A percentile compares a stretch with the other conserved stretches of the same genome.
Conservation (phyloP, 306 rosid genomes). For the Castanea sativa region DNA sequence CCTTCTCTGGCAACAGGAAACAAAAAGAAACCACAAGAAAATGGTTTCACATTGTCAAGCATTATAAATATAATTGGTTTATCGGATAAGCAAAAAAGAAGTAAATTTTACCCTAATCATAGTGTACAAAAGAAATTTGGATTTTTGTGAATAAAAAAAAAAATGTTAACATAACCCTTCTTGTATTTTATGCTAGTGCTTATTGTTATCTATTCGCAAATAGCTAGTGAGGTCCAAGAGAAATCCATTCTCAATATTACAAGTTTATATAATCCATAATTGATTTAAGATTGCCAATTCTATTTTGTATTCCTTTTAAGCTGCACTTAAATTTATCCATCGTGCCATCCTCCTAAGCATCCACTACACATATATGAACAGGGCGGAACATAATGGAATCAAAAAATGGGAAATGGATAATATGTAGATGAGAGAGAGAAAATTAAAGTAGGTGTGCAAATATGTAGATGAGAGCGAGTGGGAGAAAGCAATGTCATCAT, state of each 20-base stretch:
- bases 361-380: not conserved
- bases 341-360: not conserved
- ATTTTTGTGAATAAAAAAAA: not conserved
- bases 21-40: not conserved
- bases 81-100: not conserved
- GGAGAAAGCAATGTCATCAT: too few relatives aligned
- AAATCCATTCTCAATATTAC: not conserved
- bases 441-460: too few relatives aligned
- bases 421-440: too few relatives aligned
- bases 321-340: not conserved
- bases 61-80: not conserved
- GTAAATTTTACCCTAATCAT: not conserved
- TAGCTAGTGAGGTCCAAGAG: not conserved
- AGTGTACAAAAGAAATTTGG: not conserved
- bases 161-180: not conserved
- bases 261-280: not conserved
- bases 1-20: not conserved
- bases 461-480: too few relatives aligned
- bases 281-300: not conserved
- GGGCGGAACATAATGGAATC: not conserved
- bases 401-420: not conserved
- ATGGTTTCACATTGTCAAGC: not conserved
- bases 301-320: not conserved
- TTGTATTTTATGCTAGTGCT: too few relatives aligned
- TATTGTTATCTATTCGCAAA: not conserved